Percentiles rank a stretch among this genome's conserved stretches.
phyloP scores from a whole-genome alignment of 805 yeast species.

The Zygosaccharomyces rouxii region DNA sequence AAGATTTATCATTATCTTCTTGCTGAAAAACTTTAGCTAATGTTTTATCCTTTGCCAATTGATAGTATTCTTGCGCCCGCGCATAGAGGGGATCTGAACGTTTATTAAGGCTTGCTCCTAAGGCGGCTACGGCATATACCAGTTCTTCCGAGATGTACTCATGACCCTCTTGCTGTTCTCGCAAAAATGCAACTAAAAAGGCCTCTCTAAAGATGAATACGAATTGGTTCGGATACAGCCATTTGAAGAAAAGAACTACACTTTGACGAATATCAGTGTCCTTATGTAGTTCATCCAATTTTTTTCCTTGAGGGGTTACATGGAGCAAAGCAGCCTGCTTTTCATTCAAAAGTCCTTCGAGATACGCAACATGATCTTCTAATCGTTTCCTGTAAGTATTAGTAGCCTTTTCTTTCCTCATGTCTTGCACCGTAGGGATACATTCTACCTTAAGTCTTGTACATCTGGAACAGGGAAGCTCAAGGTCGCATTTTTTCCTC shows the following conservation, averaged over 20 bases:
- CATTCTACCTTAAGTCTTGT: constrained; percentile 39
- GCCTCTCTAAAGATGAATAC: constrained; percentile 52
- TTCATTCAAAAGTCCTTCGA: constrained; percentile 10
- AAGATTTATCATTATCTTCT: constrained; percentile 10
- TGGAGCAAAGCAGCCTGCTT: background rate
- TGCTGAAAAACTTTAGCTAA: constrained; percentile 33
- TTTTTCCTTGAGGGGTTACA: background rate
- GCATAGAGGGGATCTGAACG: constrained; percentile 26
- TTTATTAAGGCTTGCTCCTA: constrained; percentile 46
- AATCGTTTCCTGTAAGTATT: constrained; percentile 41
- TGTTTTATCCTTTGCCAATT: constrained; percentile 39
- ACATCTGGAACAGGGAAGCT: constrained; percentile 43
- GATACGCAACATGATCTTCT: constrained; percentile 22
- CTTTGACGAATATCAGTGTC: constrained; percentile 11
- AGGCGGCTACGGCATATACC: constrained; percentile 46
- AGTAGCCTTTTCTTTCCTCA: constrained; percentile 42
- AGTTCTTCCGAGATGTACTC: constrained; percentile 47
- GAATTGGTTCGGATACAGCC: constrained; percentile 55
- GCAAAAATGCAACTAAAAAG: constrained; percentile 48
- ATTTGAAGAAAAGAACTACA: constrained; percentile 39
- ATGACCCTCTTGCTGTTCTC: constrained; percentile 16
- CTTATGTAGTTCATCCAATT: constrained; percentile 3
- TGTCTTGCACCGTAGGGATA: constrained; percentile 38
- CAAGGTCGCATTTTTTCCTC: constrained; percentile 40
- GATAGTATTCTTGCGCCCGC: constrained; percentile 39